Conservation (phyloP, 2,329 filamentous ascomycete genomes). For the Chaetomium sp. region DNA sequence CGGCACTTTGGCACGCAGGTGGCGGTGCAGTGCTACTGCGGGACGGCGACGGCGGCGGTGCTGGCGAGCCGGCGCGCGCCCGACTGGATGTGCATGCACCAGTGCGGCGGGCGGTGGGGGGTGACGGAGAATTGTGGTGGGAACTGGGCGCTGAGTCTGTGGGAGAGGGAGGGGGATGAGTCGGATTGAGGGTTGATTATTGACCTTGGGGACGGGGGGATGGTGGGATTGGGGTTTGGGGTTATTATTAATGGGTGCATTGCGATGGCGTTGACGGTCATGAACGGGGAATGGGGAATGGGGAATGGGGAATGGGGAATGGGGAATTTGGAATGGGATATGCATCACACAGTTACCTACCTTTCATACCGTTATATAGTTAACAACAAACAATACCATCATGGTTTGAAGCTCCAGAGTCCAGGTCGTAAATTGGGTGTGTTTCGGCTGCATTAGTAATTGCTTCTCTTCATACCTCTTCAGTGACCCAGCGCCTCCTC, state of each 20-base stretch:
- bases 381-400: background rate
- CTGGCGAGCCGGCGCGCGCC: constrained; percentile 10
- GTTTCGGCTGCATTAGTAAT: constrained; percentile 1
- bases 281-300: background rate
- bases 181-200: too few relatives aligned
- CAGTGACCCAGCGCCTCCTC: background rate
- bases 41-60: background rate
- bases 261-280: background rate
- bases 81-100: constrained; percentile 12
- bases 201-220: too few relatives aligned
- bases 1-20: constrained; percentile 17
- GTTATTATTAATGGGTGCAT: background rate
- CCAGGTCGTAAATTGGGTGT: background rate
- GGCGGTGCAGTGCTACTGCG: constrained; percentile 11
- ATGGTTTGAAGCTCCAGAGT: background rate
- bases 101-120: constrained; percentile 1
- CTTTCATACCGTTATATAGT: background rate
- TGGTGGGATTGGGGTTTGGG: background rate
- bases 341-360: background rate
- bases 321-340: too few relatives aligned
- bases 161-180: constrained; percentile 13
- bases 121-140: constrained; percentile 13
- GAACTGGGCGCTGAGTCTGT: constrained; percentile 20
- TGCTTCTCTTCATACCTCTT: background rate
- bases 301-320: too few relatives aligned